Percentiles rank a stretch among this genome's conserved stretches.
Evolutionary conservation across 2,329 filamentous ascomycete species (phyloP).

Genomic region (Monilinia aucupariae): DNA sequence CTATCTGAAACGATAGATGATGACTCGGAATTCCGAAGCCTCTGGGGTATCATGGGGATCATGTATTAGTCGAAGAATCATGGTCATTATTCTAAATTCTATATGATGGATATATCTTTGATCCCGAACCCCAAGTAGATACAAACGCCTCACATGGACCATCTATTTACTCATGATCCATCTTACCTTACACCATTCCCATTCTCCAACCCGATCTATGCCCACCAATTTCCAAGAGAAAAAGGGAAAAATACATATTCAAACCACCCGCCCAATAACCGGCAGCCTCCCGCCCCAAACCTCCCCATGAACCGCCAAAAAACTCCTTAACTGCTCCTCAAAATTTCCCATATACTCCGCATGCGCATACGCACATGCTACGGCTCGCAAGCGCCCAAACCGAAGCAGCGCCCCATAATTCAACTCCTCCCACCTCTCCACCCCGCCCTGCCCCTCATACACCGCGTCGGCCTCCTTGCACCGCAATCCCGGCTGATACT

Average conservation of each 20-base stretch:
- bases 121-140: background rate
- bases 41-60: background rate
- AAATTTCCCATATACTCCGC: slow-evolving; percentile 11
- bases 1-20: too few relatives aligned
- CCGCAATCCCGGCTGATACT: slow-evolving; percentile 1
- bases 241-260: too few relatives aligned
- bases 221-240: too few relatives aligned
- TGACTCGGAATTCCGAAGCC: too few relatives aligned
- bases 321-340: slow-evolving; percentile 5
- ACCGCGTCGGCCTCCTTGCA: slow-evolving; percentile 1
- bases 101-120: background rate
- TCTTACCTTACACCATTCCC: background rate
- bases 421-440: slow-evolving; percentile 2
- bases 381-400: background rate
- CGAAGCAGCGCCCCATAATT: slow-evolving; percentile 3
- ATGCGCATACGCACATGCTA: slow-evolving; percentile 8
- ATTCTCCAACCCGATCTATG: background rate
- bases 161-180: background rate
- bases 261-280: background rate
- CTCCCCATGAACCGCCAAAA: slow-evolving; percentile 3
- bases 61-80: background rate
- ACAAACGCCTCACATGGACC: background rate
- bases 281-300: slow-evolving; percentile 4
- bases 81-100: background rate
- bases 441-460: slow-evolving; percentile 12